Evolutionary conservation across 352 stramenopile genomes (phyloP).

Genomic region (Paralagenidium karlingii): DNA sequence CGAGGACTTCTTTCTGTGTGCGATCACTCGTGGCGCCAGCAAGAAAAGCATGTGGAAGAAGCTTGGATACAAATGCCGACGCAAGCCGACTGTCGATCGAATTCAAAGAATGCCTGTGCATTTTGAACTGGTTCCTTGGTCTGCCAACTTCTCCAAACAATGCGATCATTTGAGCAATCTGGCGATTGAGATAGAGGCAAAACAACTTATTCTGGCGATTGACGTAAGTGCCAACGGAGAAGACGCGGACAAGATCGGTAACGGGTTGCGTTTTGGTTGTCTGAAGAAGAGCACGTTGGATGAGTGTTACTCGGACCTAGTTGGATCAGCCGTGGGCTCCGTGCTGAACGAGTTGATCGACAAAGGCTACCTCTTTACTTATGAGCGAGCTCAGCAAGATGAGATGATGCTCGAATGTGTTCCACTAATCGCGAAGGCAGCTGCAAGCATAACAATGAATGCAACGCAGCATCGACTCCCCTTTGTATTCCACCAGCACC

Average conservation of each 20-base stretch:
- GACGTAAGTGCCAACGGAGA: constrained; percentile 19
- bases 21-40: constrained; percentile 24
- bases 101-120: neutral
- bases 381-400: constrained; percentile 32
- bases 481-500: too few species aligned
- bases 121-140: constrained; percentile 31
- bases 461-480: too few species aligned
- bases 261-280: too few species aligned
- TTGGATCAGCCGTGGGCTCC: constrained; percentile 21
- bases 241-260: constrained; percentile 22
- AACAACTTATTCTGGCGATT: constrained; percentile 32
- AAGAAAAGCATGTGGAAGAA: constrained; percentile 38
- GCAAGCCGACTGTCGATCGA: neutral
- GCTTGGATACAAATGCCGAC: constrained; percentile 27
- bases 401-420: constrained; percentile 32
- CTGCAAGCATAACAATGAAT: constrained; percentile 28
- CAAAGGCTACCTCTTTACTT: constrained; percentile 24
- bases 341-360: constrained; percentile 36
- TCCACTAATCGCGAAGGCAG: constrained; percentile 40
- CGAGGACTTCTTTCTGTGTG: constrained; percentile 44
- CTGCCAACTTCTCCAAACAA: neutral
- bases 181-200: too few species aligned
- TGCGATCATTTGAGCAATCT: constrained; percentile 1
- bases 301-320: constrained; percentile 17
- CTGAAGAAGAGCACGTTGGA: constrained; percentile 47